Evolutionary conservation across 2,329 filamentous ascomycete species (phyloP).

Genomic region (Xylariaceae sp.): DNA sequence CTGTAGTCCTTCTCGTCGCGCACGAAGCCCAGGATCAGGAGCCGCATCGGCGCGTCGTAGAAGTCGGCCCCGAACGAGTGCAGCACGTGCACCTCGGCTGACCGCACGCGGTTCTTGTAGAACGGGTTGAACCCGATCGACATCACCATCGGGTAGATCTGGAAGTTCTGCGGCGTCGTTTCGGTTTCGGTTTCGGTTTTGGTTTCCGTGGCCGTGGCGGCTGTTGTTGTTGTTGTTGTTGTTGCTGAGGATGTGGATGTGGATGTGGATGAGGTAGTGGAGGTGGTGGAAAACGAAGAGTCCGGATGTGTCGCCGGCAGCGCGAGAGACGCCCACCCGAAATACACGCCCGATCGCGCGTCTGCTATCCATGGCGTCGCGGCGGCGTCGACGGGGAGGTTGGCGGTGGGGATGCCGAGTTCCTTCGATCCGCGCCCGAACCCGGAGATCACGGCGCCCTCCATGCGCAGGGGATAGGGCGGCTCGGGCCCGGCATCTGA

Average conservation of each 20-base stretch:
- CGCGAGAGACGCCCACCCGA: conserved; percentile 82
- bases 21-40: conserved; percentile 86
- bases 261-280: conserved; percentile 34
- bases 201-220: conserved; percentile 14
- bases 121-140: conserved; percentile 97
- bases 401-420: conserved; percentile 96
- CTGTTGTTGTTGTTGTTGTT: neutral
- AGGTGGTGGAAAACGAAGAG: conserved; percentile 20
- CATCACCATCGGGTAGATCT: conserved; percentile 86
- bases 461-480: conserved; percentile 84
- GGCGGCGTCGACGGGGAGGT: conserved; percentile 76
- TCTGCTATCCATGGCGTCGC: conserved; percentile 65
- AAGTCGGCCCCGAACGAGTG: conserved; percentile 80
- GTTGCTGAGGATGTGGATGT: conserved; percentile 21
- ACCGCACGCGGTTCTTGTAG: conserved; percentile 88
- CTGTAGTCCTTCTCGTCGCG: conserved; percentile 89
- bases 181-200: neutral
- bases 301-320: conserved; percentile 58
- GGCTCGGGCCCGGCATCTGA: conserved; percentile 72
- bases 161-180: conserved; percentile 25
- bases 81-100: conserved; percentile 89
- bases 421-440: conserved; percentile 95
- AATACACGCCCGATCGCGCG: conserved; percentile 85
- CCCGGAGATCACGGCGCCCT: conserved; percentile 86
- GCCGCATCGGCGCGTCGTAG: conserved; percentile 79